Evolutionary conservation across 371 early-diverging fungal species (phyloP), one percentile per base, ranked within the genome.

Genomic region (Actinomucor elegans): DNA sequence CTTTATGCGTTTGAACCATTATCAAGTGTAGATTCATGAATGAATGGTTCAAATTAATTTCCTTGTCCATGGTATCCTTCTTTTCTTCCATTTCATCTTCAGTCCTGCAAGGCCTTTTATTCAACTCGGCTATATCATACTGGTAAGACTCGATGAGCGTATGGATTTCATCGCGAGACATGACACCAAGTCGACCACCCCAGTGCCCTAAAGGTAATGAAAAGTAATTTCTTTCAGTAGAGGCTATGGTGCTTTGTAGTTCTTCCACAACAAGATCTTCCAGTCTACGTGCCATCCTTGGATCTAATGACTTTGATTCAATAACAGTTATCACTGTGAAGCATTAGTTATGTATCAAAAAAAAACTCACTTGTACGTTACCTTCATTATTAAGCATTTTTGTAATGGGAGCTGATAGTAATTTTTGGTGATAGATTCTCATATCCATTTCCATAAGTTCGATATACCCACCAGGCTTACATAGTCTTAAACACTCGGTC

Each of bases 381-480:
- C 75, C 71, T 75, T 75, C 67, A 20, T 61, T 54, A 50, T 75
- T 75, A 7, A 71, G 32, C 18, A 33, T 36, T 28, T 66, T 64
- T 18, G 67, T 68, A 42, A 61, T 45, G 8, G 67, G 40, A 17
- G 55, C 50, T 3, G 59, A 53, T 10, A 47, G 10, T 1, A 55
- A 44, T 15, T 46, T 52, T 12, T 67, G 64, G 43, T 67, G 54
- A 43, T 76, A 76, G 21, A 73, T 73, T 15, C 71, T 54, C 62
- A 76, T 54, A 28, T 73, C 77, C 55, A 68, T 53, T 31, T 76
- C 77, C 44, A 76, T 64, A 5, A 70, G 40, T 54, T 76, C 77
- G 10, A 76, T 59, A 50, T 57, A 70, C 0, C 73, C 71, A 28
- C 41, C 45, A 2, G 65, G 56, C 26, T 66, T 67, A 14, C 66